phyloP scores from a whole-genome alignment of 352 stramenopile genomes.

The Phytophthora tubulina region DNA sequence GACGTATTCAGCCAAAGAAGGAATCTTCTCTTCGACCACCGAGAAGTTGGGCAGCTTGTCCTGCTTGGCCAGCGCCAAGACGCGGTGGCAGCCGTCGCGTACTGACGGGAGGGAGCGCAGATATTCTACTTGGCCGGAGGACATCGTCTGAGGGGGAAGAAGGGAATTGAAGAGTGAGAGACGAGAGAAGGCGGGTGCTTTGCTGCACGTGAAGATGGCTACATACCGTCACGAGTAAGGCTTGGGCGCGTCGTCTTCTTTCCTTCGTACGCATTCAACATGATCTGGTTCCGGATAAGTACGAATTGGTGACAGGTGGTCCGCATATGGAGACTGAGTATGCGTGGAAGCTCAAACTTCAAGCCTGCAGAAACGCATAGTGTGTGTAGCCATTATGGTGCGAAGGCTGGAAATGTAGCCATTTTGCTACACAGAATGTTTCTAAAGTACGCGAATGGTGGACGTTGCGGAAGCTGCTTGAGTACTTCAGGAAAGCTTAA shows the following conservation, averaged over 20 bases:
- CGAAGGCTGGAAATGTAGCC: not conserved
- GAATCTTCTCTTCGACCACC: constrained; percentile 65
- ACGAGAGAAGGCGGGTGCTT: not conserved
- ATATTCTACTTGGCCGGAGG: constrained; percentile 58
- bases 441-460: too few species aligned
- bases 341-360: constrained; percentile 9
- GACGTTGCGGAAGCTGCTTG: not conserved
- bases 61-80: constrained; percentile 59
- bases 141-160: constrained; percentile 4
- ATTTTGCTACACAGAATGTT: not conserved
- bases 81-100: constrained; percentile 71
- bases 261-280: constrained; percentile 28
- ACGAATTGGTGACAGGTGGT: not conserved
- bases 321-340: constrained; percentile 24
- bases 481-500: constrained; percentile 7
- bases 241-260: not conserved
- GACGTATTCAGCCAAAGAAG: constrained; percentile 75
- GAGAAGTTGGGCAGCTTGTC: constrained; percentile 74
- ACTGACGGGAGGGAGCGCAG: constrained; percentile 80
- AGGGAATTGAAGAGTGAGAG: constrained; percentile 1
- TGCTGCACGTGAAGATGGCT: constrained; percentile 1
- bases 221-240: not conserved
- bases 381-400: constrained; percentile 5
- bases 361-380: constrained; percentile 11
- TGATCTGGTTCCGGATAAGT: constrained; percentile 22